These are phyloP conservation scores for Rosa hybrid DNA, from an alignment of 331 rosid genomes.

Conservation along the genomic window DNA sequence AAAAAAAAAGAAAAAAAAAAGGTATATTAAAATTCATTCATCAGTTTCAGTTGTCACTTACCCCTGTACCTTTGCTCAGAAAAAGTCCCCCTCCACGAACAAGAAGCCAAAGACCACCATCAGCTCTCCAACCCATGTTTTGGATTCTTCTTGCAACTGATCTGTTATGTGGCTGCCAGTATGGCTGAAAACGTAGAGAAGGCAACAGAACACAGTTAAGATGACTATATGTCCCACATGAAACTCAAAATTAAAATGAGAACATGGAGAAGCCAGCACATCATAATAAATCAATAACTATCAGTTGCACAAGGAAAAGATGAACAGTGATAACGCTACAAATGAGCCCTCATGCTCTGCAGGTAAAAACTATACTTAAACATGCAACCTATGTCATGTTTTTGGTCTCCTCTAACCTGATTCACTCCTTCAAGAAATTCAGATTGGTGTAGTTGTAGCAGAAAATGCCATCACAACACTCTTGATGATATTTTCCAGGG, in stretches of 20 bases:
- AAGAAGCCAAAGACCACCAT: conserved; percentile 99
- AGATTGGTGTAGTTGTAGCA: background rate
- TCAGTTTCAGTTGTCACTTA: conserved; percentile 36
- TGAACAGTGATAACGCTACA: background rate
- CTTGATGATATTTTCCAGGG: background rate
- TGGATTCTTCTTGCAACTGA: conserved; percentile 96
- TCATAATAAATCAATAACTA: background rate
- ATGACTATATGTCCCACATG: background rate
- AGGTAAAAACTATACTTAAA: background rate
- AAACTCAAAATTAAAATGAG: background rate
- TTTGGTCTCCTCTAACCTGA: background rate
- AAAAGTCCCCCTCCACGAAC: conserved; percentile 98
- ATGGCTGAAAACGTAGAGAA: conserved; percentile 58
- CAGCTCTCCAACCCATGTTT: conserved; percentile 99
- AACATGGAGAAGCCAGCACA: conserved; percentile 4
- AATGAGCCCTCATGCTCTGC: background rate
- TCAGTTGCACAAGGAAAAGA: background rate
- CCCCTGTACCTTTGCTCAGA: conserved; percentile 98
- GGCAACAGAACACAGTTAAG: background rate
- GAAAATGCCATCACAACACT: background rate
- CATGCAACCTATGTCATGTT: background rate
- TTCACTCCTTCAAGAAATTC: background rate
- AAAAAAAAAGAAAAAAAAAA: background rate
- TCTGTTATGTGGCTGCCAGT: conserved; percentile 98
- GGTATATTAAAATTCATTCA: background rate